Evolutionary conservation across 1,139 yeast species (phyloP).

Genomic region (Pichia sp.): DNA sequence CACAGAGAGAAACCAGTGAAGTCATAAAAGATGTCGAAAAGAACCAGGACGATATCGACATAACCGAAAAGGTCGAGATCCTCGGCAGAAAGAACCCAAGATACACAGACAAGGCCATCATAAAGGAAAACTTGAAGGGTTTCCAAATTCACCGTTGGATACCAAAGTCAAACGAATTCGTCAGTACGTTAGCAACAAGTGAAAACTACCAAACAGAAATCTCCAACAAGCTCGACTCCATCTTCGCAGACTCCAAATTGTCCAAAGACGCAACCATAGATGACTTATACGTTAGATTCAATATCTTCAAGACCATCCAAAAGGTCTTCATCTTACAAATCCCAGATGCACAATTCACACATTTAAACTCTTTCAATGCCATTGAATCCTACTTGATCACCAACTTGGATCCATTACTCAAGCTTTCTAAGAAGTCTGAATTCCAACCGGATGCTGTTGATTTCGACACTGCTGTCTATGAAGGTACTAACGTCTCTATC

Average conservation of each 20-base stretch:
- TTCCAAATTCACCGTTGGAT: slow-evolving; percentile 36
- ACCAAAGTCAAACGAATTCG: slow-evolving; percentile 15
- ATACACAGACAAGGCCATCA: slow-evolving; percentile 21
- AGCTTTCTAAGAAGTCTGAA: slow-evolving; percentile 48
- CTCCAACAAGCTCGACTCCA: background rate
- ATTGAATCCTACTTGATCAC: slow-evolving; percentile 45
- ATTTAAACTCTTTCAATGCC: slow-evolving; percentile 44
- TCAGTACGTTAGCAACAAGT: background rate
- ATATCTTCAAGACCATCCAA: slow-evolving; percentile 57
- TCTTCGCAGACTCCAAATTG: slow-evolving; percentile 2
- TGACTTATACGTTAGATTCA: slow-evolving; percentile 60
- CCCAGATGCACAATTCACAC: slow-evolving; percentile 61
- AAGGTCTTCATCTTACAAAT: slow-evolving; percentile 59
- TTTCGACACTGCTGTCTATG: slow-evolving; percentile 46
- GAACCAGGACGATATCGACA: slow-evolving; percentile 21
- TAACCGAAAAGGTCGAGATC: slow-evolving; percentile 24
- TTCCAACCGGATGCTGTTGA: slow-evolving; percentile 76
- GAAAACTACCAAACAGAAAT: slow-evolving; percentile 10
- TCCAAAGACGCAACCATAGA: slow-evolving; percentile 24
- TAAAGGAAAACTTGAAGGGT: slow-evolving; percentile 33
- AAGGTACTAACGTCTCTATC: slow-evolving; percentile 49
- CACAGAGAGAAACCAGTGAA: slow-evolving; percentile 27
- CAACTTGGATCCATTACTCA: slow-evolving; percentile 44
- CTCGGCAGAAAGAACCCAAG: slow-evolving; percentile 31
- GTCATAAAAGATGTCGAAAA: slow-evolving; percentile 28